Conservation (phyloP, 2,329 filamentous ascomycete species). For the Xylogone sp. region DNA sequence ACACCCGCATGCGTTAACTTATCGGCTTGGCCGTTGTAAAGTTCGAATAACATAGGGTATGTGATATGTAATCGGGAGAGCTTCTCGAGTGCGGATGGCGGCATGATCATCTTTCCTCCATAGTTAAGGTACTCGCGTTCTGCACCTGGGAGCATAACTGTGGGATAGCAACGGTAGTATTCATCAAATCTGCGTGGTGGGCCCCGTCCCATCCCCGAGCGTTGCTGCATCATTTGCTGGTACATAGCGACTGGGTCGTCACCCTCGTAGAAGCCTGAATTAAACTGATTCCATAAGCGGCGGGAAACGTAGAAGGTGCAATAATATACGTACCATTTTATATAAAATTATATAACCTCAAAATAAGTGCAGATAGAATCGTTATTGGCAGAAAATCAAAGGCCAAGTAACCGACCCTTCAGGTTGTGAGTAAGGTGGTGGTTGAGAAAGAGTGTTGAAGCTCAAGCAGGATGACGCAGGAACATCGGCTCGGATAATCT, state of each 20-base stretch:
- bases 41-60: slow-evolving; percentile 95
- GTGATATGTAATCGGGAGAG: slow-evolving; percentile 93
- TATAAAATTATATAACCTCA: not conserved
- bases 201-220: slow-evolving; percentile 16
- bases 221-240: slow-evolving; percentile 20
- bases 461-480: not conserved
- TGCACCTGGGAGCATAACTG: slow-evolving; percentile 88
- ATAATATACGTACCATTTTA: not conserved
- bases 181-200: slow-evolving; percentile 84
- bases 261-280: slow-evolving; percentile 22
- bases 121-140: slow-evolving; percentile 90
- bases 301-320: not conserved
- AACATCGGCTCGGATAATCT: not conserved
- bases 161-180: slow-evolving; percentile 95
- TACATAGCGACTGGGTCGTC: slow-evolving; percentile 27
- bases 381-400: not conserved
- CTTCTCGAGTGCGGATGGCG: slow-evolving; percentile 94
- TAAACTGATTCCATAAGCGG: slow-evolving; percentile 19
- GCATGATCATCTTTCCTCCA: slow-evolving; percentile 95
- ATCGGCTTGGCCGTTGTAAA: slow-evolving; percentile 80
- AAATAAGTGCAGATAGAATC: not conserved
- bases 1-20: slow-evolving; percentile 90
- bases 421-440: not conserved
- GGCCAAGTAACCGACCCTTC: not conserved
- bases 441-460: not conserved